These are phyloP conservation scores for Diaporthe citri DNA, from an alignment of 2,329 filamentous ascomycete genomes.

Conservation along the genomic window DNA sequence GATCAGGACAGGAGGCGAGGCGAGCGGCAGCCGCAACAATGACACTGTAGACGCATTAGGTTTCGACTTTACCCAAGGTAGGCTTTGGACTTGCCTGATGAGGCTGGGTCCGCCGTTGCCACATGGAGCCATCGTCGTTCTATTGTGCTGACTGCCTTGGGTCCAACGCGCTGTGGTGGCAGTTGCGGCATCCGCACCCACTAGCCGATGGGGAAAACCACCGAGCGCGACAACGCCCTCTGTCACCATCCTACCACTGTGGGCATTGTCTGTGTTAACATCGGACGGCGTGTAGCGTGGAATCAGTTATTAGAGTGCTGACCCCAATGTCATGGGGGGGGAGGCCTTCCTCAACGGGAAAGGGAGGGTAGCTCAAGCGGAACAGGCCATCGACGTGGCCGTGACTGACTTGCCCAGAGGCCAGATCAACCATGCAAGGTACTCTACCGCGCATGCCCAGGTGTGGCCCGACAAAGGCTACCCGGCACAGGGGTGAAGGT, in stretches of 20 bases:
- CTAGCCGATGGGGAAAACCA: background rate
- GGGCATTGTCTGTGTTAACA: background rate
- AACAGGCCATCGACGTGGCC: conserved; percentile 29
- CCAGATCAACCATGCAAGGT: conserved; percentile 34
- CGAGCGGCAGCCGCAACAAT: conserved; percentile 2
- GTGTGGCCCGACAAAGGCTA: conserved; percentile 1
- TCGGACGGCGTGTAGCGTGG: conserved; percentile 3
- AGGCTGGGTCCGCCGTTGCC: conserved; percentile 33
- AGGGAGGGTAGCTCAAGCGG: conserved; percentile 30
- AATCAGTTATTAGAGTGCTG: conserved; percentile 23
- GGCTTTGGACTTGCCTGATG: conserved; percentile 29
- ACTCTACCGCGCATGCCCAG: conserved; percentile 26
- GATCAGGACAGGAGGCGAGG: conserved; percentile 15
- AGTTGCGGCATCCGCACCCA: conserved; percentile 13
- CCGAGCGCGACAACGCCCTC: background rate
- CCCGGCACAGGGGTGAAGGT: conserved; percentile 5
- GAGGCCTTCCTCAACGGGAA: conserved; percentile 27
- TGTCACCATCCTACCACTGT: background rate
- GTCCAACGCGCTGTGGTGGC: background rate
- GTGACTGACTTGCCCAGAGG: conserved; percentile 31
- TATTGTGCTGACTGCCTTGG: conserved; percentile 31
- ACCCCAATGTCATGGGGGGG: conserved; percentile 13
- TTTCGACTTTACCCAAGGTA: conserved; percentile 33
- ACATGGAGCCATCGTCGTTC: conserved; percentile 23
- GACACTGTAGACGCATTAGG: conserved; percentile 21